phyloP scores from a whole-genome alignment of 208 protist species.

The Borovskyia barvae region DNA sequence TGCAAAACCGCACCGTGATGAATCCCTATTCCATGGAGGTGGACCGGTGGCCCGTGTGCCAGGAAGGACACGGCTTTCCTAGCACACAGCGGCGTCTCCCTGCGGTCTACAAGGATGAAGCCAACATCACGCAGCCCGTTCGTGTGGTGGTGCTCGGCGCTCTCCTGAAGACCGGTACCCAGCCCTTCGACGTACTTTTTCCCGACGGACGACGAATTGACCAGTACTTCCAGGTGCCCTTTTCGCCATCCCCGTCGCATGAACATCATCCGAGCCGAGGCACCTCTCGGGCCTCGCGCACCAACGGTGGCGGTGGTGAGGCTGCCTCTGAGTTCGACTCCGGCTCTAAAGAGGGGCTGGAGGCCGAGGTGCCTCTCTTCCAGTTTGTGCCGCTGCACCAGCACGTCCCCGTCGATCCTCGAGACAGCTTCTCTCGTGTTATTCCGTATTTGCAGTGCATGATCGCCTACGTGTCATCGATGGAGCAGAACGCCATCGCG shows the following conservation, averaged over 20 bases:
- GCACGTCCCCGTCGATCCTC: constrained; percentile 44
- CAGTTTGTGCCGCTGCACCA: constrained; percentile 58
- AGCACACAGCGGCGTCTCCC: constrained; percentile 10
- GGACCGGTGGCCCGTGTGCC: constrained; percentile 64
- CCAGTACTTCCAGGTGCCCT: constrained; percentile 34
- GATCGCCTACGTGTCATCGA: constrained; percentile 12
- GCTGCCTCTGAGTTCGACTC: constrained; percentile 16
- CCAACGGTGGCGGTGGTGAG: not conserved
- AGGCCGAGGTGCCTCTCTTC: constrained; percentile 44
- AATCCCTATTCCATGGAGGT: constrained; percentile 65
- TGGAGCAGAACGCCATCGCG: constrained; percentile 13
- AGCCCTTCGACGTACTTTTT: constrained; percentile 38
- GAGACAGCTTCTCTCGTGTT: constrained; percentile 29
- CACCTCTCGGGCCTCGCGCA: constrained; percentile 3
- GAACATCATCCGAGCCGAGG: constrained; percentile 12
- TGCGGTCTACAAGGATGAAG: constrained; percentile 16
- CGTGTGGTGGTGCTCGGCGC: constrained; percentile 53
- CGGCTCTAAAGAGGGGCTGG: constrained; percentile 6
- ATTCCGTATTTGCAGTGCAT: constrained; percentile 63
- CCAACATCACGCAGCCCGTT: constrained; percentile 28
- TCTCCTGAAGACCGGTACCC: constrained; percentile 44
- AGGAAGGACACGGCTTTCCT: constrained; percentile 22
- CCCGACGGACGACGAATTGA: constrained; percentile 37
- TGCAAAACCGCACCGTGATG: constrained; percentile 74
- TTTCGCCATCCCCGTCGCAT: no score